Conservation (phyloP, 1,139 yeast species). For the Protomyces gravidus region DNA sequence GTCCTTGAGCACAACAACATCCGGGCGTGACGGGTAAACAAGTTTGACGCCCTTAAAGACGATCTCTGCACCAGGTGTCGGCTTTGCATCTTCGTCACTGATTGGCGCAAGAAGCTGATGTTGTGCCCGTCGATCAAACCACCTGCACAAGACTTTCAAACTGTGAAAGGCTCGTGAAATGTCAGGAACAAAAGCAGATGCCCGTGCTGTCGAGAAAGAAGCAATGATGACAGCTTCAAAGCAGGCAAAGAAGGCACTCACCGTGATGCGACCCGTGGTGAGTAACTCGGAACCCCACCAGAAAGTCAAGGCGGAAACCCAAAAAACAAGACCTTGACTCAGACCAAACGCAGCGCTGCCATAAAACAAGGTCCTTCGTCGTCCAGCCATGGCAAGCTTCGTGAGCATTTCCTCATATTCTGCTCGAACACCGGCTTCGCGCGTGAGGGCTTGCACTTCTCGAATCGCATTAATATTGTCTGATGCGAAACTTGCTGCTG, state of each 20-base stretch:
- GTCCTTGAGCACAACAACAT: constrained; percentile 60
- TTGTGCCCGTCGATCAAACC: constrained; percentile 49
- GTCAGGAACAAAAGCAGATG: constrained; percentile 50
- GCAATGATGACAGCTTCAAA: constrained; percentile 44
- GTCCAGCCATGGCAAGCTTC: constrained; percentile 47
- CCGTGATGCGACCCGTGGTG: constrained; percentile 32
- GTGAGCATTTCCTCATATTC: constrained; percentile 51
- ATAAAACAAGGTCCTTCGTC: constrained; percentile 51
- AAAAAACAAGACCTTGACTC: constrained; percentile 37
- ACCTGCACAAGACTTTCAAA: constrained; percentile 49
- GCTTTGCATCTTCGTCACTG: constrained; percentile 45
- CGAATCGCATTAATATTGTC: constrained; percentile 48
- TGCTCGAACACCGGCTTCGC: constrained; percentile 51
- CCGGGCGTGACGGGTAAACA: constrained; percentile 80
- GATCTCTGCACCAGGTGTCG: constrained; percentile 44
- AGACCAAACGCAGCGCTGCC: constrained; percentile 42
- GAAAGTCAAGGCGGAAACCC: constrained; percentile 37
- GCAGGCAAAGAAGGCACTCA: constrained; percentile 32
- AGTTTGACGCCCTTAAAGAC: constrained; percentile 62
- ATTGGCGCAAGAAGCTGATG: constrained; percentile 40
- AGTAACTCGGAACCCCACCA: constrained; percentile 38
- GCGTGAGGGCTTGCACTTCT: constrained; percentile 54
- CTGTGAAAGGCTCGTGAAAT: constrained; percentile 57
- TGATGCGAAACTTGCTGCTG: constrained; percentile 51
- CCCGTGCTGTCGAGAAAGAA: constrained; percentile 46